phyloP scores from a whole-genome alignment of 2,329 filamentous ascomycete species.

The Amauroascus verrucosus region DNA sequence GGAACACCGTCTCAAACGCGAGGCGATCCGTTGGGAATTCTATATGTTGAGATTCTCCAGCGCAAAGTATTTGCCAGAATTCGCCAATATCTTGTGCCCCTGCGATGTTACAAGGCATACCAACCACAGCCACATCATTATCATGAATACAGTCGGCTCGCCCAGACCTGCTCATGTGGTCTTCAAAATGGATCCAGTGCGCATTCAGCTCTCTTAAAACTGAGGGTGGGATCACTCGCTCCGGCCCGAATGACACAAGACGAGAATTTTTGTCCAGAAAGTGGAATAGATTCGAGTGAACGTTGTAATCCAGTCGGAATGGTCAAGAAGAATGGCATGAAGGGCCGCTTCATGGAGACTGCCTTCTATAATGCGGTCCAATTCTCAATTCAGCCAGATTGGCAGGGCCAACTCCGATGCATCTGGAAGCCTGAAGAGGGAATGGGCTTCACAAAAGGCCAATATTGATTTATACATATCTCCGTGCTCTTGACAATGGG shows the following conservation, averaged over 20 bases:
- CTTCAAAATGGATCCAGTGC: too few species aligned
- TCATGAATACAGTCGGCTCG: background rate
- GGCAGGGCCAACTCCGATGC: slow-evolving; percentile 22
- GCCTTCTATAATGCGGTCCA: slow-evolving; percentile 17
- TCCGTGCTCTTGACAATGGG: too few species aligned
- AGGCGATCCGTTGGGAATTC: slow-evolving; percentile 11
- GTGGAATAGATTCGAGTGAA: too few species aligned
- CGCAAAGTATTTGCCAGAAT: slow-evolving; percentile 6
- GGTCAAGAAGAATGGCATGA: too few species aligned
- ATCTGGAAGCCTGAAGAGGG: slow-evolving; percentile 28
- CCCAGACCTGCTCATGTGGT: background rate
- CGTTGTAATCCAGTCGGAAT: too few species aligned
- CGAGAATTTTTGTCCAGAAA: too few species aligned
- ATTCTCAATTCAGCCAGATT: slow-evolving; percentile 16
- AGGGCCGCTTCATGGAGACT: slow-evolving; percentile 24
- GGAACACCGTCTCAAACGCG: slow-evolving; percentile 11
- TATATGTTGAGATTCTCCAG: background rate
- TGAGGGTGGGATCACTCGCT: too few species aligned
- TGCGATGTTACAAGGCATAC: slow-evolving; percentile 8
- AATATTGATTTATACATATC: too few species aligned
- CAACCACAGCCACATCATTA: slow-evolving; percentile 10
- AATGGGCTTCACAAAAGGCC: too few species aligned
- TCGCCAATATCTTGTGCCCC: slow-evolving; percentile 6
- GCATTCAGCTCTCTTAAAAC: slow-evolving; percentile 20
- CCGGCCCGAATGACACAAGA: too few species aligned